phyloP scores from a whole-genome alignment of 306 rosid species.

The barrel medic (Medicago truncatula) region DNA sequence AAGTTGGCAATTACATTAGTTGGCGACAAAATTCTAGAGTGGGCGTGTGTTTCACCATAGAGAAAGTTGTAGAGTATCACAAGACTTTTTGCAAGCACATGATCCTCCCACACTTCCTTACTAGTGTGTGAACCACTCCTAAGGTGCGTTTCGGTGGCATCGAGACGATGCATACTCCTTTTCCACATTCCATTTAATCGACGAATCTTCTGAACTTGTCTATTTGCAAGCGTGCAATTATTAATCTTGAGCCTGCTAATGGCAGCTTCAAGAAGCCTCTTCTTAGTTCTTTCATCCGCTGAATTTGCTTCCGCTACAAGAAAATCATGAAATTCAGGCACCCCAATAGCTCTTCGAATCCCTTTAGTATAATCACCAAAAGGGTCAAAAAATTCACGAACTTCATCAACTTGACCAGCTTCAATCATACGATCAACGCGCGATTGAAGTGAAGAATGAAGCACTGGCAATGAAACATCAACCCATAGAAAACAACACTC shows the following conservation, averaged over 20 bases:
- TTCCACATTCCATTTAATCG: constrained; percentile 44
- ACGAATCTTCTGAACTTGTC: constrained; percentile 50
- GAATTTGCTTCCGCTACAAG: constrained; percentile 23
- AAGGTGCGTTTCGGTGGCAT: constrained; percentile 43
- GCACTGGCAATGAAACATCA: constrained; percentile 34
- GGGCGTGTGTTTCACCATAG: neutral
- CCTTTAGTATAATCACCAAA: constrained; percentile 39
- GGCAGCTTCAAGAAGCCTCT: constrained; percentile 39
- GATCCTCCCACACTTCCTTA: constrained; percentile 44
- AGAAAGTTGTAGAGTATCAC: constrained; percentile 41
- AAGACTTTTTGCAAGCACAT: constrained; percentile 35
- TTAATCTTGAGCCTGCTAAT: constrained; percentile 45
- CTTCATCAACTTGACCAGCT: constrained; percentile 50
- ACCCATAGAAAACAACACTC: constrained; percentile 62
- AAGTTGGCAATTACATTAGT: neutral
- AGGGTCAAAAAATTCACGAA: constrained; percentile 44
- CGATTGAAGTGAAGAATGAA: constrained; percentile 43
- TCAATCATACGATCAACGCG: constrained; percentile 57
- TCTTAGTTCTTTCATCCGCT: constrained; percentile 20
- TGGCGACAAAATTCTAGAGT: neutral
- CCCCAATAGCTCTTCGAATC: constrained; percentile 53
- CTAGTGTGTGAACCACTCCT: neutral
- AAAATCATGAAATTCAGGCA: constrained; percentile 50
- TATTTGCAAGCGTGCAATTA: constrained; percentile 48
- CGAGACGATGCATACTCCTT: constrained; percentile 45